Evolutionary conservation across 139 green algal species (phyloP).

Genomic region (Volvox reticuliferus): DNA sequence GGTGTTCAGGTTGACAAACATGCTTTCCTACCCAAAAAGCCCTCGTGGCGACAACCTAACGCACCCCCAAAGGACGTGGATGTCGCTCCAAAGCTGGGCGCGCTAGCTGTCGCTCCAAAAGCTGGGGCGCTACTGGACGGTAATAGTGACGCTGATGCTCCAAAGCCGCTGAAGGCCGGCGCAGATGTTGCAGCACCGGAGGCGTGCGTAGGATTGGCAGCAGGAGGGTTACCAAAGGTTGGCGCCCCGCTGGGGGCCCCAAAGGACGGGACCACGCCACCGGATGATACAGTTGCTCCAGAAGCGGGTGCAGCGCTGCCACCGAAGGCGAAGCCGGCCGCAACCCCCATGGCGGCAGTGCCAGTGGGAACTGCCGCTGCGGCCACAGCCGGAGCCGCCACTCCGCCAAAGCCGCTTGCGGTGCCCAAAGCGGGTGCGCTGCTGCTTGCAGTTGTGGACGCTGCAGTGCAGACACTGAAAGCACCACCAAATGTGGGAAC

Average conservation of each 20-base stretch:
- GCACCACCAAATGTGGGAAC: neutral
- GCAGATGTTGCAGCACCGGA: neutral
- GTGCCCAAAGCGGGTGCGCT: neutral
- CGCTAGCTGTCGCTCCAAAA: neutral
- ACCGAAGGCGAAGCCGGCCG: neutral
- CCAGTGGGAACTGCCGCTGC: neutral
- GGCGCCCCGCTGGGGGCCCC: neutral
- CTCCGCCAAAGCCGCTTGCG: neutral
- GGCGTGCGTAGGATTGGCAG: neutral
- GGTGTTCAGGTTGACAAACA: too few species aligned
- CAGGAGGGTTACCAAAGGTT: neutral
- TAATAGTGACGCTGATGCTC: neutral
- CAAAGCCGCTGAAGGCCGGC: slow-evolving; percentile 1
- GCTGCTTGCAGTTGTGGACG: neutral
- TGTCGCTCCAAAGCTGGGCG: slow-evolving; percentile 5
- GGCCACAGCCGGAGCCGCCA: neutral
- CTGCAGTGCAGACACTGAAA: neutral
- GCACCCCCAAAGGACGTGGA: slow-evolving; percentile 15
- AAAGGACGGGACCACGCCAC: neutral
- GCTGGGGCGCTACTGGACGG: neutral
- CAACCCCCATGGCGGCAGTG: neutral
- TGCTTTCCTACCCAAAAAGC: too few species aligned
- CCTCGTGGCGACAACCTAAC: neutral
- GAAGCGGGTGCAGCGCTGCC: neutral
- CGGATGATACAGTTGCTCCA: neutral